phyloP scores from a whole-genome alignment of 352 stramenopile genomes.

The Pythium folliculosum region DNA sequence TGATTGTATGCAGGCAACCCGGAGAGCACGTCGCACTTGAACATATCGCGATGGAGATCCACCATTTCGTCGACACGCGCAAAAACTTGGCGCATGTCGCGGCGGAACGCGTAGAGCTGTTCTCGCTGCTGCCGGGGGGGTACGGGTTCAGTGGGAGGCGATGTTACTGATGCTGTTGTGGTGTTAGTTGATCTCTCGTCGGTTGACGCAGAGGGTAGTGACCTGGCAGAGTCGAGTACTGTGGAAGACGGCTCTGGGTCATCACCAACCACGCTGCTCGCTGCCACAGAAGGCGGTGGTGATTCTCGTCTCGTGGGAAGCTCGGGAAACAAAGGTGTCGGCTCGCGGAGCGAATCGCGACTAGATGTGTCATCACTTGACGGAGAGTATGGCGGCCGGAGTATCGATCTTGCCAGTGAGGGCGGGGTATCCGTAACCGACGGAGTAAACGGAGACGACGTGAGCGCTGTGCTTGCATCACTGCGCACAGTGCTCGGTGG shows the following conservation, averaged over 20 bases:
- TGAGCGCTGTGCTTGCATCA: constrained; percentile 16
- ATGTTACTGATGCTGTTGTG: not conserved
- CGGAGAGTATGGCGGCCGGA: constrained; percentile 12
- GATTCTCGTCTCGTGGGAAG: no score
- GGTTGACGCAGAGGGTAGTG: not conserved
- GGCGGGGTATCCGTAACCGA: constrained; percentile 20
- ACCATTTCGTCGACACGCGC: constrained; percentile 66
- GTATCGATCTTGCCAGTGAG: constrained; percentile 3
- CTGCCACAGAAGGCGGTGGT: no score
- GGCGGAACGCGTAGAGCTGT: constrained; percentile 61
- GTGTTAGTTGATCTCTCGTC: not conserved
- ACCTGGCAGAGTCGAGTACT: not conserved
- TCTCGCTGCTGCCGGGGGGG: constrained; percentile 38
- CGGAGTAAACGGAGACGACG: constrained; percentile 13
- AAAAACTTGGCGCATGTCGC: constrained; percentile 63
- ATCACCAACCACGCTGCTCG: not conserved
- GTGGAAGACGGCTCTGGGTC: not conserved
- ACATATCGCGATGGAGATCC: constrained; percentile 58
- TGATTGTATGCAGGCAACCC: constrained; percentile 36
- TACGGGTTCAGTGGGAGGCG: not conserved
- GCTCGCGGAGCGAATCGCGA: not conserved
- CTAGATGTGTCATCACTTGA: constrained; percentile 10
- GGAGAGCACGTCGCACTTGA: constrained; percentile 51
- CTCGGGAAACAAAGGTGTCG: not conserved
- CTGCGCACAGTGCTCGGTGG: constrained; percentile 15